These are phyloP conservation scores for Colletotrichum gigasporum DNA, from an alignment of 2,329 filamentous ascomycete genomes.

Conservation along the genomic window DNA sequence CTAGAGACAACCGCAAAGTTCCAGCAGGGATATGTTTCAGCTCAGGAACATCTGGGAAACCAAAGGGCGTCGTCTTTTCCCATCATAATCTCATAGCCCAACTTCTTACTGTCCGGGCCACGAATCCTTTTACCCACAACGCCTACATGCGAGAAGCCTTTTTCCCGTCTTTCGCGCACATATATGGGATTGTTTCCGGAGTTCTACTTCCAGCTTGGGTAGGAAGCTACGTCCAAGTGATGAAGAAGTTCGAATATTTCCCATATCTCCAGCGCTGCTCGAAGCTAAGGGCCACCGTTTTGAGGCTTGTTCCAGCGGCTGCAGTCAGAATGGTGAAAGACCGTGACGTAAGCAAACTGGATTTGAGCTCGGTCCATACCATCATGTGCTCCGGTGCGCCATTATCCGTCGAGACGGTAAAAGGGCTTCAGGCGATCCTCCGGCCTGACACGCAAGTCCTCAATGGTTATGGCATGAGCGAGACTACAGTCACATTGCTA, in stretches of 20 bases:
- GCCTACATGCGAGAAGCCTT: constrained; percentile 38
- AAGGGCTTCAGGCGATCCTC: constrained; percentile 25
- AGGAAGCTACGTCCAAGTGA: constrained; percentile 34
- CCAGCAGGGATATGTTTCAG: constrained; percentile 37
- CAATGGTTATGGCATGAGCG: constrained; percentile 39
- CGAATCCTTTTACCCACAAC: constrained; percentile 37
- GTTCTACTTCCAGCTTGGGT: constrained; percentile 35
- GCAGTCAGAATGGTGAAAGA: constrained; percentile 36
- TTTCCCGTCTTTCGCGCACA: constrained; percentile 38
- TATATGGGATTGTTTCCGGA: constrained; percentile 37
- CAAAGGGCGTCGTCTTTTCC: constrained; percentile 36
- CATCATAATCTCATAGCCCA: constrained; percentile 37
- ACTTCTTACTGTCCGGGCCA: constrained; percentile 33
- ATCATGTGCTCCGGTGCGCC: too few relatives aligned
- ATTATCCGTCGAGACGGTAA: constrained; percentile 33
- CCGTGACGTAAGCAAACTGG: constrained; percentile 22
- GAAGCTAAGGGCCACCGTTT: constrained; percentile 33
- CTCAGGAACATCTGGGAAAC: constrained; percentile 37
- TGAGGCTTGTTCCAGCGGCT: constrained; percentile 36
- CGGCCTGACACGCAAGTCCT: constrained; percentile 28
- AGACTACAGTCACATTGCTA: constrained; percentile 35
- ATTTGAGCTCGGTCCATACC: too few relatives aligned
- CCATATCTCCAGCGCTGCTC: constrained; percentile 34
- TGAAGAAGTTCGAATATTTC: constrained; percentile 35
- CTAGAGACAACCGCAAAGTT: constrained; percentile 28